Conservation (phyloP, 176 grass and related monocot species). For the Otatea glauca region DNA sequence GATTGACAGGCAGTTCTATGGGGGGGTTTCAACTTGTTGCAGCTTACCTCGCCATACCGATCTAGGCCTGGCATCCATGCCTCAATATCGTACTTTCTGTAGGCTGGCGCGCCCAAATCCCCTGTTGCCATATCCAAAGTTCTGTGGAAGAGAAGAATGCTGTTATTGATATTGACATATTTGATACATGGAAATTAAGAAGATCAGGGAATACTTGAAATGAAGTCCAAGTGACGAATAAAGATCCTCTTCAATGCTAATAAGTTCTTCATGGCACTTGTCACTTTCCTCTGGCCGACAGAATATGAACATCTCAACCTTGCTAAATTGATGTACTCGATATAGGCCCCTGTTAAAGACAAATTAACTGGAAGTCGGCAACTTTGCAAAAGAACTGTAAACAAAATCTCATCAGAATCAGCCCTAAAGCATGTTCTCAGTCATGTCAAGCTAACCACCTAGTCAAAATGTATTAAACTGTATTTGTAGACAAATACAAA, state of each 20-base stretch:
- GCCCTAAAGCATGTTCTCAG: neutral
- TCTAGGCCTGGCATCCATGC: constrained; percentile 98
- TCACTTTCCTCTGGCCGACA: constrained; percentile 84
- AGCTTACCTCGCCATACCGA: constrained; percentile 86
- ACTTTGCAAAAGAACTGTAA: neutral
- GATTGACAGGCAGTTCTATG: neutral
- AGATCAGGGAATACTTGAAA: constrained; percentile 73
- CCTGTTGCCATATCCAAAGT: constrained; percentile 92
- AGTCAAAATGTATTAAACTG: too few relatives aligned
- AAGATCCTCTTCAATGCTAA: constrained; percentile 87
- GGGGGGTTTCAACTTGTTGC: neutral
- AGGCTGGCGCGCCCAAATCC: constrained; percentile 82
- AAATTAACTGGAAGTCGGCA: constrained; percentile 28
- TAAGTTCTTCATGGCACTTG: constrained; percentile 87
- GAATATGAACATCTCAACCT: constrained; percentile 99
- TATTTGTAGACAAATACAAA: neutral
- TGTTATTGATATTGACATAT: neutral
- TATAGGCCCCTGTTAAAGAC: constrained; percentile 78
- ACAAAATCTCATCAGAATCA: neutral
- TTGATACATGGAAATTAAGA: neutral
- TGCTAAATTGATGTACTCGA: constrained; percentile 95
- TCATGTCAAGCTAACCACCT: neutral
- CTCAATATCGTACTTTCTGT: constrained; percentile 91
- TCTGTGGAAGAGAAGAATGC: constrained; percentile 44
- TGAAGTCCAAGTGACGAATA: constrained; percentile 91